These are phyloP conservation scores for Vitis riparia DNA, from an alignment of 164 flowering plant species.

Conservation along the genomic window DNA sequence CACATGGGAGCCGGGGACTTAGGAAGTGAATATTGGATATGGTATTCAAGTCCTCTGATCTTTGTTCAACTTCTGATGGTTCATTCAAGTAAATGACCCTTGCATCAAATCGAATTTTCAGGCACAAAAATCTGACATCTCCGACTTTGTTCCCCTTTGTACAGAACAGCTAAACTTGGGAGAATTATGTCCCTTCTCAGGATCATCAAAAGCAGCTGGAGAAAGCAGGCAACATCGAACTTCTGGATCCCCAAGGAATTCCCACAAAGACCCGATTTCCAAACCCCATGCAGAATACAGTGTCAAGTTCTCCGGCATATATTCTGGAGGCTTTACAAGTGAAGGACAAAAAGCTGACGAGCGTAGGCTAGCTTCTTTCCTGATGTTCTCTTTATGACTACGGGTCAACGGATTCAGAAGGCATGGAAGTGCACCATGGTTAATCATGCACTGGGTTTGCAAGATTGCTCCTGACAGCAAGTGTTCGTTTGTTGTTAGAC, in stretches of 20 bases:
- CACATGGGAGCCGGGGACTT: slow-evolving; percentile 91
- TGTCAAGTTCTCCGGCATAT: no score
- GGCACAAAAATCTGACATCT: slow-evolving; percentile 88
- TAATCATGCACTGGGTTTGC: no score
- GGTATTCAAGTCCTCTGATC: slow-evolving; percentile 52
- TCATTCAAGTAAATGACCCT: slow-evolving; percentile 72
- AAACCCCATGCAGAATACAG: neutral
- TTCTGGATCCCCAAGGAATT: slow-evolving; percentile 36
- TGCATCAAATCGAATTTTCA: slow-evolving; percentile 80
- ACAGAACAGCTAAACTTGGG: slow-evolving; percentile 73
- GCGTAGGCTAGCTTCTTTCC: no score
- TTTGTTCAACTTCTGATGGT: slow-evolving; percentile 41
- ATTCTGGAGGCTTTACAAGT: no score
- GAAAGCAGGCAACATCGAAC: slow-evolving; percentile 24
- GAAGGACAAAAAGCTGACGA: no score
- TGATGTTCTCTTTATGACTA: no score
- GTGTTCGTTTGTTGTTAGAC: no score
- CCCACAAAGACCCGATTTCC: slow-evolving; percentile 30
- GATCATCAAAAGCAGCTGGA: slow-evolving; percentile 20
- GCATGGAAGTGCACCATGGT: no score
- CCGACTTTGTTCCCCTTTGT: slow-evolving; percentile 93
- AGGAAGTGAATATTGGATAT: slow-evolving; percentile 70
- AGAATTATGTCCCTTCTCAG: slow-evolving; percentile 49
- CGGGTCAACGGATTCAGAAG: no score
- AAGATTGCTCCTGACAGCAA: no score